These are phyloP conservation scores for Cutaneotrichosporon cutaneum DNA, from an alignment of 1,284 basidiomycete species.

Conservation along the genomic window DNA sequence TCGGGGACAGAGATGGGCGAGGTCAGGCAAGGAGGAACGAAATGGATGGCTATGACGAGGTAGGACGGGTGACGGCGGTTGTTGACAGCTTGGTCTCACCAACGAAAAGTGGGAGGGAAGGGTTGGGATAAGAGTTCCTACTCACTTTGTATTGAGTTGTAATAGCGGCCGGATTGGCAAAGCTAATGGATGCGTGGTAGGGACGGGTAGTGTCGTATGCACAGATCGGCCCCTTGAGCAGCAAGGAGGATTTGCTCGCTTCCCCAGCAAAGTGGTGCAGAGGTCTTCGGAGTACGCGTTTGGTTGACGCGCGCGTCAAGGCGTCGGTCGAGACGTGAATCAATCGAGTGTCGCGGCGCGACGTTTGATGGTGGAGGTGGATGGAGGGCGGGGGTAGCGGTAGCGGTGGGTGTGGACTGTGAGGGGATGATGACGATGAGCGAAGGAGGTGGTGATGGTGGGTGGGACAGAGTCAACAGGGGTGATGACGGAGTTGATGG, in stretches of 20 bases:
- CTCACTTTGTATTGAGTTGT: not conserved
- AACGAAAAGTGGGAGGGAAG: not conserved
- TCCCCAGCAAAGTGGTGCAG: not conserved
- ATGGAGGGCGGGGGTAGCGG: not conserved
- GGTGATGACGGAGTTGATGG: constrained; percentile 1
- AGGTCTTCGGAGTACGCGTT: not conserved
- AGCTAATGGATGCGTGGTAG: not conserved
- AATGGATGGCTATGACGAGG: not conserved
- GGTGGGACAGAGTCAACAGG: not conserved
- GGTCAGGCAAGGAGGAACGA: not conserved
- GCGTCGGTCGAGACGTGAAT: not conserved
- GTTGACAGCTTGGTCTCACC: not conserved
- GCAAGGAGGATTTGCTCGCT: not conserved
- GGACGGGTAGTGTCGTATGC: not conserved
- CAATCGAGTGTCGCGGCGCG: not conserved
- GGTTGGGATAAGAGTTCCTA: not conserved
- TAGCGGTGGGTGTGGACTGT: no score
- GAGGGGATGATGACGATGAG: constrained; percentile 17
- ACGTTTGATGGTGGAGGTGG: not conserved
- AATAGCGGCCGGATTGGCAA: not conserved
- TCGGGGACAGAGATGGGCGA: not conserved
- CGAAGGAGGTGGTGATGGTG: constrained; percentile 1
- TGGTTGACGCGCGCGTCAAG: not conserved
- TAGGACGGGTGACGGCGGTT: not conserved
- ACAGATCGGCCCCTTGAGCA: not conserved